Evolutionary conservation across 805 yeast species (phyloP).

Genomic region (Millerago galiae): DNA sequence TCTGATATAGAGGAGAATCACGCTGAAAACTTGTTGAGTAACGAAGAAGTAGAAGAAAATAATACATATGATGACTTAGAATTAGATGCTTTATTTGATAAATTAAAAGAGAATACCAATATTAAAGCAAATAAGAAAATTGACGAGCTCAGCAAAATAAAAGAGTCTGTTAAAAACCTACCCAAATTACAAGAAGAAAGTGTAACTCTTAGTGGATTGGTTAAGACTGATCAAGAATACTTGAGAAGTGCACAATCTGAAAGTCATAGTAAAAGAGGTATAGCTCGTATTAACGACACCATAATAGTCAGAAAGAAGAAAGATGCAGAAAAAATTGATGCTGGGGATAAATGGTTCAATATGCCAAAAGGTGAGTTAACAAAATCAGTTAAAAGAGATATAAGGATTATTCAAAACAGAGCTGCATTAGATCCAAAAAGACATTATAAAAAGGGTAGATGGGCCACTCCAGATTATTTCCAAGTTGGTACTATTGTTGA

Average conservation of each 20-base stretch:
- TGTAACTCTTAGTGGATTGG: conserved; percentile 8
- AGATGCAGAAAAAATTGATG: conserved; percentile 15
- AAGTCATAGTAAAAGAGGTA: conserved; percentile 14
- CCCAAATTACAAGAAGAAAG: conserved; percentile 31
- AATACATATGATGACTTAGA: conserved; percentile 13
- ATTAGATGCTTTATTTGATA: conserved; percentile 30
- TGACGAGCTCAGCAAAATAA: conserved; percentile 31
- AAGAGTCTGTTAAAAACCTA: conserved; percentile 28
- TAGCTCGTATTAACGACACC: conserved; percentile 42
- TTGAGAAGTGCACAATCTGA: conserved; percentile 9
- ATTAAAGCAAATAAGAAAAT: not conserved
- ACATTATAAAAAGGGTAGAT: conserved; percentile 83
- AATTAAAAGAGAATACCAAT: conserved; percentile 18
- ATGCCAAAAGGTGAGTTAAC: conserved; percentile 75
- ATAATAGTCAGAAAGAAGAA: conserved; percentile 23
- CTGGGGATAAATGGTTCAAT: conserved; percentile 72
- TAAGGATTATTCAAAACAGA: conserved; percentile 75
- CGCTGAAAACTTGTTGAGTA: not conserved
- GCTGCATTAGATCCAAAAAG: conserved; percentile 92
- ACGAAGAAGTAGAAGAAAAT: not conserved
- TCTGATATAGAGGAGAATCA: conserved; percentile 3
- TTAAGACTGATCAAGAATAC: conserved; percentile 21
- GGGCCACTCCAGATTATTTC: conserved; percentile 72
- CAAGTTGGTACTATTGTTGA: conserved; percentile 86
- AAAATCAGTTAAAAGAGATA: conserved; percentile 65